These are phyloP conservation scores for Triangularia verruculosa DNA, from an alignment of 2,329 filamentous ascomycete species.

Conservation along the genomic window DNA sequence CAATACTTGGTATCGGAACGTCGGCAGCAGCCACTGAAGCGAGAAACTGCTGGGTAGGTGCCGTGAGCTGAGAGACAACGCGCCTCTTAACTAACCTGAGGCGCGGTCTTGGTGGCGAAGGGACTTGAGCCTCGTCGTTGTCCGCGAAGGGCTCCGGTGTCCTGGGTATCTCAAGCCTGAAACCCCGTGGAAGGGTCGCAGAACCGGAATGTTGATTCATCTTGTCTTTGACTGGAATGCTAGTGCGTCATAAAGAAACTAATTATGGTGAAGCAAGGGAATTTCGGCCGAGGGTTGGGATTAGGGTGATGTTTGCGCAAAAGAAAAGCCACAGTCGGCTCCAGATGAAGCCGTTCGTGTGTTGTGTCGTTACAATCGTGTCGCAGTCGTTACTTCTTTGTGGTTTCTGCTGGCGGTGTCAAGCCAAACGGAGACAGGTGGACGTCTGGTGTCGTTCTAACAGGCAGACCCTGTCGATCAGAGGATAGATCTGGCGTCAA, in stretches of 20 bases:
- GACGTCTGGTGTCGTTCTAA: background rate
- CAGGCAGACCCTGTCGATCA: constrained; percentile 2
- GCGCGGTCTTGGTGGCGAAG: constrained; percentile 52
- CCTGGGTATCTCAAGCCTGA: constrained; percentile 41
- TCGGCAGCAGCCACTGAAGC: constrained; percentile 64
- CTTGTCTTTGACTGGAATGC: constrained; percentile 32
- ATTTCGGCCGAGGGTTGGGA: constrained; percentile 1
- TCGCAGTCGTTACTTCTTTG: background rate
- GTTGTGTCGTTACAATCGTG: background rate
- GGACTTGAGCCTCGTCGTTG: constrained; percentile 38
- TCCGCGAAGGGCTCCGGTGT: constrained; percentile 51
- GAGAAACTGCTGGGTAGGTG: constrained; percentile 64
- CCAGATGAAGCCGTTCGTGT: background rate
- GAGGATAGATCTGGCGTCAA: background rate
- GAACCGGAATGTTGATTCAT: constrained; percentile 49
- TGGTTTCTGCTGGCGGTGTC: background rate
- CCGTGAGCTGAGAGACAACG: constrained; percentile 49
- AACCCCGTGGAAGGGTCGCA: constrained; percentile 44
- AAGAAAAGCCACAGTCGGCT: constrained; percentile 1
- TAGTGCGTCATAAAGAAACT: constrained; percentile 25
- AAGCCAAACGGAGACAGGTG: background rate
- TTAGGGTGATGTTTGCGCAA: constrained; percentile 7
- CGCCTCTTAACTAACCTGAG: constrained; percentile 56
- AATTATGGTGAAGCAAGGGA: constrained; percentile 8
- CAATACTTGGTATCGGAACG: constrained; percentile 62